A percentile compares a stretch with the other conserved stretches of the same genome.
Conservation (phyloP, 2,329 filamentous ascomycete genomes). For the Fusarium heterosporum region DNA sequence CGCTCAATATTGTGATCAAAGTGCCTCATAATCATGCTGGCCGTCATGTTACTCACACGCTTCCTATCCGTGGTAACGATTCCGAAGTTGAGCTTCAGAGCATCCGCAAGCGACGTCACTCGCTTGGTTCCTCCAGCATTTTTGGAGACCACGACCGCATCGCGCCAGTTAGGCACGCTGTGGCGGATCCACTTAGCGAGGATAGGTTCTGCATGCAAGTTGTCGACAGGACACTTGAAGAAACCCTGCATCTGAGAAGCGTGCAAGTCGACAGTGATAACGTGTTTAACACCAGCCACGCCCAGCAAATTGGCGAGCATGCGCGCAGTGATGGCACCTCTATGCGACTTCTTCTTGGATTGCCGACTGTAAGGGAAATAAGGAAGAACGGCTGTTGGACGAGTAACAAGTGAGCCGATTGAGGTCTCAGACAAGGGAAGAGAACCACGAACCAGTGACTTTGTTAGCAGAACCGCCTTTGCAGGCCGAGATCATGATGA, state of each 20-base stretch:
- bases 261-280: constrained; percentile 97
- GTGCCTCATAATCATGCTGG: constrained; percentile 80
- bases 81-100: constrained; percentile 96
- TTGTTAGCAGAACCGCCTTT: constrained; percentile 97
- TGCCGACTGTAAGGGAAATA: constrained; percentile 99
- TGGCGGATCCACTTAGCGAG: constrained; percentile 95
- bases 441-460: constrained; percentile 79
- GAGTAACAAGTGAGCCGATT: constrained; percentile 34
- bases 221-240: constrained; percentile 97
- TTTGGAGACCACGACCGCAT: constrained; percentile 97
- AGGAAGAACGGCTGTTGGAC: constrained; percentile 77
- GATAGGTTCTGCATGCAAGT: constrained; percentile 93
- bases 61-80: constrained; percentile 90
- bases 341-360: constrained; percentile 98
- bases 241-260: constrained; percentile 99
- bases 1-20: constrained; percentile 69
- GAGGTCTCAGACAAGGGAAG: constrained; percentile 23
- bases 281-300: constrained; percentile 95
- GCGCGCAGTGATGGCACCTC: constrained; percentile 94
- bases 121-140: constrained; percentile 97
- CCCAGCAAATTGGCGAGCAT: constrained; percentile 96
- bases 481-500: constrained; percentile 99
- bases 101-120: constrained; percentile 94
- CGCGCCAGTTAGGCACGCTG: constrained; percentile 87
- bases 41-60: constrained; percentile 76